phyloP scores from a whole-genome alignment of 768 basidiomycete genomes.

The Suillus alpinus region DNA sequence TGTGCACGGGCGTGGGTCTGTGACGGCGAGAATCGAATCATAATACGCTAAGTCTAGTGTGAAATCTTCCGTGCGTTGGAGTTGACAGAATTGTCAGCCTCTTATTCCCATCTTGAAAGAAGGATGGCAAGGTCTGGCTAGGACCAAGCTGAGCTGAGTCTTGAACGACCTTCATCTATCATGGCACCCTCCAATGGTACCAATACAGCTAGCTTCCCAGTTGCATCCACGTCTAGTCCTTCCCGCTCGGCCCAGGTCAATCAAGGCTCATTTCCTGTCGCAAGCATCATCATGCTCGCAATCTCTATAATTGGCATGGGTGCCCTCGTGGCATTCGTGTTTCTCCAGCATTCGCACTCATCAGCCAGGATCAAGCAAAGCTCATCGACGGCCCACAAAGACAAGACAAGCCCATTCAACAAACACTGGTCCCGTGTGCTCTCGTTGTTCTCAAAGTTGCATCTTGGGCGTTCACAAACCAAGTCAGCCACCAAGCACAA shows the following conservation, averaged over 20 bases:
- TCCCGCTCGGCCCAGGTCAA: not conserved
- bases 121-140: not conserved
- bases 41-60: not conserved
- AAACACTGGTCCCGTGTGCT: not conserved
- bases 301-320: conserved; percentile 19
- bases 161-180: not conserved
- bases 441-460: not conserved
- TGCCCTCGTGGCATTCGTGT: conserved; percentile 16
- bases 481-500: not conserved
- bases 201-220: not conserved
- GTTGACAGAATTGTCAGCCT: not conserved
- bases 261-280: conserved; percentile 6
- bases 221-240: not conserved
- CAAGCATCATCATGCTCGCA: conserved; percentile 19
- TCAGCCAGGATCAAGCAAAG: conserved; percentile 1
- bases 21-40: not conserved
- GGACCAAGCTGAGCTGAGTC: not conserved
- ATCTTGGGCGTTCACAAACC: conserved; percentile 5
- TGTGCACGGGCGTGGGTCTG: not conserved
- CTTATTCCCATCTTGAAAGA: not conserved
- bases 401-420: not conserved
- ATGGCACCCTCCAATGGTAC: not conserved
- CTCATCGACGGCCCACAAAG: not conserved
- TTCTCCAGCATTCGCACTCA: conserved; percentile 16
- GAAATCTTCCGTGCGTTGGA: not conserved